These are phyloP conservation scores for Leptographium wingfieldii DNA, from an alignment of 2,329 filamentous ascomycete genomes.

Conservation along the genomic window DNA sequence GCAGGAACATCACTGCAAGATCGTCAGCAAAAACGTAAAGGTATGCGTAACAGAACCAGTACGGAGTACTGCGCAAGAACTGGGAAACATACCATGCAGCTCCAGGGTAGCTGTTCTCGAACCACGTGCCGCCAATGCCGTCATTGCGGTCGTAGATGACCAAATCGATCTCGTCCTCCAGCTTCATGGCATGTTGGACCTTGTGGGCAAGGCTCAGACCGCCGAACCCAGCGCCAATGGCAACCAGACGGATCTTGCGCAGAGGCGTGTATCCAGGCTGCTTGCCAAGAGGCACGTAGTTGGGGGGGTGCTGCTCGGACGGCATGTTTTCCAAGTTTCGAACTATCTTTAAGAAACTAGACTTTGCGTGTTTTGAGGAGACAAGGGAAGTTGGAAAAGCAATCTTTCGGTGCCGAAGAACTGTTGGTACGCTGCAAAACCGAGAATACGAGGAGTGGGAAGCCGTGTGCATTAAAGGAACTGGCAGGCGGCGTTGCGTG, in stretches of 20 bases:
- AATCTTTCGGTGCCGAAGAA: not conserved
- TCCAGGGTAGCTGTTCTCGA: constrained; percentile 4
- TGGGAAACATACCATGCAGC: not conserved
- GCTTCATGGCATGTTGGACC: not conserved
- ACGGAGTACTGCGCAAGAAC: no score
- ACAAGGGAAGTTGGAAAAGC: not conserved
- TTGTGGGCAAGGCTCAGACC: not conserved
- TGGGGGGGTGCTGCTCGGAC: not conserved
- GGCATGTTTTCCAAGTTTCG: not conserved
- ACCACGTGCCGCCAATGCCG: constrained; percentile 6
- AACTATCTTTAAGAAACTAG: not conserved
- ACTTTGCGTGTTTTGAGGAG: not conserved
- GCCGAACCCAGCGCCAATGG: not conserved
- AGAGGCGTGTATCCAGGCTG: not conserved
- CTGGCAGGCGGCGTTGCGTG: not conserved
- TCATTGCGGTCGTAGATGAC: constrained; percentile 13
- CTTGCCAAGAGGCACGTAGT: not conserved
- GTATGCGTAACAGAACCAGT: not conserved
- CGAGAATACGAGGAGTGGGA: not conserved
- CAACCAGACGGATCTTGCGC: not conserved
- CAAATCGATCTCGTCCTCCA: constrained; percentile 16
- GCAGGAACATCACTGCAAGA: not conserved
- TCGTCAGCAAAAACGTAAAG: not conserved
- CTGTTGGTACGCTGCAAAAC: not conserved
- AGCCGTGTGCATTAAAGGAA: not conserved